These are phyloP conservation scores for Sclerotinia glacialis DNA, from an alignment of 2,329 filamentous ascomycete genomes.

Conservation along the genomic window DNA sequence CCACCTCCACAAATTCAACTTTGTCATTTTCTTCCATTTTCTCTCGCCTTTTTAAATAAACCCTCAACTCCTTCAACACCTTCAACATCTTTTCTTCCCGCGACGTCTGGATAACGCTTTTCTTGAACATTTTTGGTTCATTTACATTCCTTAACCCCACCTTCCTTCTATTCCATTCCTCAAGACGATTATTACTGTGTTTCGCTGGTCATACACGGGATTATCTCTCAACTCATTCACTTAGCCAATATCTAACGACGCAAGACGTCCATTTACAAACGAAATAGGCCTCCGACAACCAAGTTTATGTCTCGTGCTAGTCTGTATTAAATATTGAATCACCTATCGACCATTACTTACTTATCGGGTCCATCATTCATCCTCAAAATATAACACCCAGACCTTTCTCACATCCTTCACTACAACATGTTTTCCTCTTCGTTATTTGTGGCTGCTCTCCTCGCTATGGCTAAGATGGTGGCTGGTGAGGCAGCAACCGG, in stretches of 20 bases:
- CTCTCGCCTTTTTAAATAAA: neutral
- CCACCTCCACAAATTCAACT: conserved; percentile 12
- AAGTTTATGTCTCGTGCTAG: conserved; percentile 10
- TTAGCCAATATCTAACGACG: conserved; percentile 12
- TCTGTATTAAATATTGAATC: neutral
- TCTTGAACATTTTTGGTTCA: conserved; percentile 11
- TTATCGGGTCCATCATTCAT: neutral
- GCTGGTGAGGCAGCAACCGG: conserved; percentile 23
- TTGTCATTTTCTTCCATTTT: neutral
- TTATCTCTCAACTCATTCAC: conserved; percentile 7
- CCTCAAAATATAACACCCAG: neutral
- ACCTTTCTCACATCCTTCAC: conserved; percentile 1
- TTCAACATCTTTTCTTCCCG: neutral
- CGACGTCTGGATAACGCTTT: conserved; percentile 14
- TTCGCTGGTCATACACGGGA: conserved; percentile 25
- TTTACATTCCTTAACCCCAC: conserved; percentile 19
- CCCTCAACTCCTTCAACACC: neutral
- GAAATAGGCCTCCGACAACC: neutral
- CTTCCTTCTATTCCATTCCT: neutral
- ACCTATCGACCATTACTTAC: neutral
- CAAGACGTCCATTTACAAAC: conserved; percentile 12
- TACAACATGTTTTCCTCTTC: conserved; percentile 31
- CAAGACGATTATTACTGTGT: neutral
- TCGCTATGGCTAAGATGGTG: conserved; percentile 30
- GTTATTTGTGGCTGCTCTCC: conserved; percentile 27